Evolutionary conservation across 1,284 basidiomycete species (phyloP), one percentile per base, ranked within the genome.

Genomic region (Melampsora larici-populina): DNA sequence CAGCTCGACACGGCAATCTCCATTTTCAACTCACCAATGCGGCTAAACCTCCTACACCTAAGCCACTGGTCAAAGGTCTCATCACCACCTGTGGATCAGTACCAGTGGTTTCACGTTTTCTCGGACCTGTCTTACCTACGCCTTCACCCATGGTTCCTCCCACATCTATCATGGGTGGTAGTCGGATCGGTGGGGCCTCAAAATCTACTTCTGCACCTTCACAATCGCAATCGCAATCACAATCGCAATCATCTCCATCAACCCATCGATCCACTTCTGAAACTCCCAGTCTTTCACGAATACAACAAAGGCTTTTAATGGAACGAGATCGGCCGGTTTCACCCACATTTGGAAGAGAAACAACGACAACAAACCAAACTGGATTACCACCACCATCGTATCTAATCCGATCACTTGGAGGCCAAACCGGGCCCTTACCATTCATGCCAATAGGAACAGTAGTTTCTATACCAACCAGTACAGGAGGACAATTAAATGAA

Each of bases 241-340:
- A 43, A 60, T 1, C 31, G 9, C 49, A 43, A 58, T 26, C 15
- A 73, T 58, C 33, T 36, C 60, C 26, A 31, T 6, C 40, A n/a
- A 60, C 62, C 36, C 26, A 18, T 21, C 24, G 33, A 26, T 36
- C 33, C 66, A 43, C 66, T 48, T 68, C 36, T 26, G n/a, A 40
- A 11, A 46, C n/a, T 17, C 48, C n/a, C 11, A 24, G 24, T n/a
- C 24, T 69, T 13, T 46, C 55, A 43, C 7, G 74, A 31, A 77
- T 70, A n/a, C 74, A 77, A 48, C 66, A 77, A 49, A 77, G 68
- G 15, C 24, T 77, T 2, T 46, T 77, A 21, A 70, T 77, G 67
- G 66, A 77, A 64, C 31, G 74, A 46, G 74, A 77, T 63, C 33
- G 74, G n/a, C 74, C 74, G 2, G 60, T 77, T 29, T 77, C 74